A percentile compares a stretch with the other conserved stretches of the same genome.
These are phyloP conservation scores for Hemileccinum impolitum DNA, from an alignment of 768 basidiomycete genomes.

Conservation along the genomic window DNA sequence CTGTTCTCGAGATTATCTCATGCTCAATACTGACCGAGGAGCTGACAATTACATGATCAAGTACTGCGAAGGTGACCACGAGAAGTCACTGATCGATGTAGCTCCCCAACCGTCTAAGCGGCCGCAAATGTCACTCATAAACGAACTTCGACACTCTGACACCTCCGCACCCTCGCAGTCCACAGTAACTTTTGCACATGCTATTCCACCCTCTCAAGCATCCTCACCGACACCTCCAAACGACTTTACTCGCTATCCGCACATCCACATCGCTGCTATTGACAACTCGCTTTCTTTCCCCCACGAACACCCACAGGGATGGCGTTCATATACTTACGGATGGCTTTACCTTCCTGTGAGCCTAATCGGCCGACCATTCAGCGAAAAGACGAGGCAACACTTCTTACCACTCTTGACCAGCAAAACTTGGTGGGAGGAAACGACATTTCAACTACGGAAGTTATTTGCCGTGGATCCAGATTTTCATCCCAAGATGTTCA, in stretches of 20 bases:
- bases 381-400: constrained; percentile 74
- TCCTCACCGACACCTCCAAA: constrained; percentile 33
- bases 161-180: constrained; percentile 36
- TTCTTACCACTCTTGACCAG: constrained; percentile 81
- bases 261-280: constrained; percentile 90
- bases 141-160: constrained; percentile 56
- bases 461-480: constrained; percentile 80
- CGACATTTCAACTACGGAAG: constrained; percentile 71
- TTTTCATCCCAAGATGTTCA: constrained; percentile 89
- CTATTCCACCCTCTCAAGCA: constrained; percentile 36
- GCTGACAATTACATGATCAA: constrained; percentile 94
- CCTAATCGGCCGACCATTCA: constrained; percentile 82
- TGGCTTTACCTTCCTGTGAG: constrained; percentile 87
- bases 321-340: constrained; percentile 81
- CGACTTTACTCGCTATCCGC: constrained; percentile 60
- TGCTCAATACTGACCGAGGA: constrained; percentile 86
- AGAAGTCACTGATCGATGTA: constrained; percentile 73
- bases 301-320: constrained; percentile 82
- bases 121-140: constrained; percentile 71
- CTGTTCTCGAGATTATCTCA: constrained; percentile 65
- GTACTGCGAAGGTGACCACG: constrained; percentile 78
- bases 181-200: constrained; percentile 37
- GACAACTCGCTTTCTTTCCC: constrained; percentile 93
- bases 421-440: constrained; percentile 89
- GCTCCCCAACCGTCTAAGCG: constrained; percentile 69